Percentiles rank a stretch among this genome's conserved stretches.
phyloP scores from a whole-genome alignment of 371 early-diverging fungal species.

The Lichtheimia ornata region DNA sequence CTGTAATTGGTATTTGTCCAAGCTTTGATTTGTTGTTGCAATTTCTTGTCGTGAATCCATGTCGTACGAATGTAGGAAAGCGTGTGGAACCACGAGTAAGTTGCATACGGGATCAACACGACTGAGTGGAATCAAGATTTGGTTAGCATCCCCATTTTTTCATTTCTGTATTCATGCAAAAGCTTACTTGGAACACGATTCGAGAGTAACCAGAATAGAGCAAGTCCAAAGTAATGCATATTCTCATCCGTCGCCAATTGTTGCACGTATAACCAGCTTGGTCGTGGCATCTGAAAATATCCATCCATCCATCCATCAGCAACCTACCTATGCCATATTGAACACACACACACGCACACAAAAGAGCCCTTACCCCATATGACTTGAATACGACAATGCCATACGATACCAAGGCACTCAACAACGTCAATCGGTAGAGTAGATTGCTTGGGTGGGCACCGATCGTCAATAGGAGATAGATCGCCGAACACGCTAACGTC shows the following conservation, averaged over 20 bases:
- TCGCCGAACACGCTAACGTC: background rate
- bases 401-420: conserved; percentile 3
- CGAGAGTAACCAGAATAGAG: conserved; percentile 4
- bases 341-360: no score
- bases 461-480: background rate
- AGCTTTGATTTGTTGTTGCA: background rate
- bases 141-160: background rate
- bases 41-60: background rate
- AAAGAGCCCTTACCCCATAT: conserved; percentile 10
- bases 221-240: background rate
- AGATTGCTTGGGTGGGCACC: conserved; percentile 1
- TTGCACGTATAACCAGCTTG: conserved; percentile 2
- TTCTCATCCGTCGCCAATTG: conserved; percentile 7
- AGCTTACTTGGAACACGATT: background rate
- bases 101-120: conserved; percentile 5
- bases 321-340: conserved; percentile 8
- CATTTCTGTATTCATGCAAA: background rate
- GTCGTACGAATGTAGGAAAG: conserved; percentile 5
- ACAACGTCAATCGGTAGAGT: background rate
- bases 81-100: conserved; percentile 6
- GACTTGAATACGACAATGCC: conserved; percentile 6
- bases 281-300: background rate
- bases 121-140: background rate
- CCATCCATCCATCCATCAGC: background rate
- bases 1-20: conserved; percentile 7